Conservation (phyloP, 805 yeast genomes). For the Starmerella gropengiesseri region DNA sequence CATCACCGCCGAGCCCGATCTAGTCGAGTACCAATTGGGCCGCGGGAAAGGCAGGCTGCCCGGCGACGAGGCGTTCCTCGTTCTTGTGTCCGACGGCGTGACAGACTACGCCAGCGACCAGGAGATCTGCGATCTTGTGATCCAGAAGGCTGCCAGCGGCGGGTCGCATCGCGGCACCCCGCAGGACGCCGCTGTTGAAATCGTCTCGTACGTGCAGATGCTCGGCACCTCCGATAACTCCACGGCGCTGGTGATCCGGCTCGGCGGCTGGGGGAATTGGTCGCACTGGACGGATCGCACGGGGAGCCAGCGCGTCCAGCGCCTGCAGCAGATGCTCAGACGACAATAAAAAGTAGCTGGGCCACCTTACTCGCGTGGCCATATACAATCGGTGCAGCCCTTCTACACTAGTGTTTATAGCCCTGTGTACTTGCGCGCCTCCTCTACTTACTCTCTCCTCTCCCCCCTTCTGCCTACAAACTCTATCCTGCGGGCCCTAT, state of each 20-base stretch:
- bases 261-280: slow-evolving; percentile 94
- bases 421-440: too few relatives aligned
- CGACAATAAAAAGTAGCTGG: slow-evolving; percentile 8
- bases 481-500: too few relatives aligned
- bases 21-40: slow-evolving; percentile 29
- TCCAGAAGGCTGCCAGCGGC: slow-evolving; percentile 41
- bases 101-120: slow-evolving; percentile 74
- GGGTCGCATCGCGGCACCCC: slow-evolving; percentile 73
- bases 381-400: neutral
- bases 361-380: neutral
- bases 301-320: slow-evolving; percentile 57
- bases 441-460: too few relatives aligned
- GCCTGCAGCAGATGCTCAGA: slow-evolving; percentile 10
- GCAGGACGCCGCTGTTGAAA: slow-evolving; percentile 74
- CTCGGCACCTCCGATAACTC: slow-evolving; percentile 93
- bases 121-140: slow-evolving; percentile 78
- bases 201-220: slow-evolving; percentile 70
- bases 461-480: too few relatives aligned
- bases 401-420: too few relatives aligned
- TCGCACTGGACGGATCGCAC: slow-evolving; percentile 64
- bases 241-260: slow-evolving; percentile 70
- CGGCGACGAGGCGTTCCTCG: slow-evolving; percentile 80
- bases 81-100: slow-evolving; percentile 78
- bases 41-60: slow-evolving; percentile 37
- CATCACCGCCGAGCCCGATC: slow-evolving; percentile 84